Evolutionary conservation across 2,329 filamentous ascomycete genomes (phyloP).

Genomic region (Clarireedia hainanense): DNA sequence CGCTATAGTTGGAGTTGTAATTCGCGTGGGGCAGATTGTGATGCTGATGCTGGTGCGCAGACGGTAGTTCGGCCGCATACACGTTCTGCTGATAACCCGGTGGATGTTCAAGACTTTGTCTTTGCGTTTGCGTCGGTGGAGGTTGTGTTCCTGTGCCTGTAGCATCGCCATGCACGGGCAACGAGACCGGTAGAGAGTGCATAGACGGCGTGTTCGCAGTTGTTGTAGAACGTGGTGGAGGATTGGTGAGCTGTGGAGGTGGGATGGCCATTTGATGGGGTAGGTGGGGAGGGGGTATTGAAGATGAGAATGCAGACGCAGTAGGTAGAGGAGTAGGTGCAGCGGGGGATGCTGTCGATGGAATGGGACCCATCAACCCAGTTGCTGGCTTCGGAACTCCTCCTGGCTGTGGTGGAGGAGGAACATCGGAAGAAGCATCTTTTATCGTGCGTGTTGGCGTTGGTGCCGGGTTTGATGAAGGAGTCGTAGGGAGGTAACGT

Average conservation of each 20-base stretch:
- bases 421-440: slow-evolving; percentile 29
- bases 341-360: slow-evolving; percentile 41
- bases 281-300: slow-evolving; percentile 32
- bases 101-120: slow-evolving; percentile 27
- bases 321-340: slow-evolving; percentile 30
- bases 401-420: slow-evolving; percentile 50
- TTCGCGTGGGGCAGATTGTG: slow-evolving; percentile 8
- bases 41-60: slow-evolving; percentile 32
- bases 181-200: slow-evolving; percentile 14
- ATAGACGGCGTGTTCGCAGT: slow-evolving; percentile 23
- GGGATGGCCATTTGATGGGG: slow-evolving; percentile 31
- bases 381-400: slow-evolving; percentile 40
- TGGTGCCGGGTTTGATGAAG: slow-evolving; percentile 9
- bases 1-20: too few species aligned
- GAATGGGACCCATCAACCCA: slow-evolving; percentile 29
- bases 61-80: slow-evolving; percentile 43
- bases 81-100: slow-evolving; percentile 49
- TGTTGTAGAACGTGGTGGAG: slow-evolving; percentile 40
- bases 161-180: slow-evolving; percentile 12
- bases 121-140: not conserved
- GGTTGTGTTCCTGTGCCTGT: not conserved
- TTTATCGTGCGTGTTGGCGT: slow-evolving; percentile 38
- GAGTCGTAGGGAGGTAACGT: slow-evolving; percentile 29
- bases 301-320: slow-evolving; percentile 25
- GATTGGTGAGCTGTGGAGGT: slow-evolving; percentile 14